Evolutionary conservation across 495 filamentous ascomycete genomes (phyloP), one percentile per base, ranked within the genome.

Genomic region (Neurospora intermedia): DNA sequence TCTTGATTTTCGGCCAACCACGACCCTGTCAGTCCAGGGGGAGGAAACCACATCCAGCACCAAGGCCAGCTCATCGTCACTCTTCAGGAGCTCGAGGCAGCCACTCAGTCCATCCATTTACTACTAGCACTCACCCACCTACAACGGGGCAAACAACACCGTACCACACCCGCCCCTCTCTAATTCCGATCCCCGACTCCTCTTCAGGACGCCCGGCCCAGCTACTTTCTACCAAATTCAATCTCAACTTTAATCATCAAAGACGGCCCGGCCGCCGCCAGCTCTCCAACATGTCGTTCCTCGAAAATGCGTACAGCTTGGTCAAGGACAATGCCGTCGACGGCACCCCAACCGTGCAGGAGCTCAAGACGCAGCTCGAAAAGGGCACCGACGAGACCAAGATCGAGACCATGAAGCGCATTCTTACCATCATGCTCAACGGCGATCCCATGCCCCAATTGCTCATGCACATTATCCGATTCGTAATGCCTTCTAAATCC

Each of bases 391-490:
- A 99, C 84, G 96, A 99, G 81, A 89, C 89, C 77, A 99, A 99
- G 86, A 86, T 96, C 82, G 96, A 98, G 76, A 98, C 96, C 18
- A 98, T 99, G 96, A 96, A 96, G 88, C 91, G 91, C 84, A 92
- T 99, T 83, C 87, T 98, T 75, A 97, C 93, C 74, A 88, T 97
- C 81, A 97, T 98, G 94, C 90, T 99, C 78, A 99, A 98, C 80
- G 96, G 96, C 72, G 96, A 98, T 79, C 93, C 96, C 43, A 94
- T 98, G 91, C 90, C 93, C 46, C 89, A 92, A 77, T 88, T 99
- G 20, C 88, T 99, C 75, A 99, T 99, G 96, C 96, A 98, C 84
- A 98, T 99, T 79, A 98, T 99, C 84, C 92, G 96, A 82, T 98
- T 98, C 82, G 93, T 99, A 75, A 98, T 98, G 96, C 96, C 96